A percentile compares a stretch with the other conserved stretches of the same genome.
phyloP scores from a whole-genome alignment of 176 grass and related monocot species.

The Ensete glaucum region DNA sequence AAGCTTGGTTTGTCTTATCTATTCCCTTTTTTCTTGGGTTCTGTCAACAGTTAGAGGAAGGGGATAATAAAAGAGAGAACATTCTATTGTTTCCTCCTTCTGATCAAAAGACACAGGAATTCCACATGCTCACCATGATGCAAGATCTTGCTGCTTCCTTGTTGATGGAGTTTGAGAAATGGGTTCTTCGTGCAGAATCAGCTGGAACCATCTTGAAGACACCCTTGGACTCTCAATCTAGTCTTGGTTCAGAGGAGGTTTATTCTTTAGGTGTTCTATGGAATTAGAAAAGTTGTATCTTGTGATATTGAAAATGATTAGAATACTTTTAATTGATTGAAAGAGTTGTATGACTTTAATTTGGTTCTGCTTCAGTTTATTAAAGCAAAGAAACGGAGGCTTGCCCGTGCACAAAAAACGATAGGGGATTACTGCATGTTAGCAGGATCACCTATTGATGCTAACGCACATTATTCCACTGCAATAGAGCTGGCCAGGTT shows the following conservation, averaged over 20 bases:
- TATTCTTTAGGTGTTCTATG: constrained; percentile 82
- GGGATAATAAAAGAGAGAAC: constrained; percentile 67
- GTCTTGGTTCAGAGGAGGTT: constrained; percentile 99
- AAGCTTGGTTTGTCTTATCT: neutral
- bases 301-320: constrained; percentile 27
- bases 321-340: constrained; percentile 1
- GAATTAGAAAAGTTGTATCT: constrained; percentile 27
- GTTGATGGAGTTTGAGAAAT: constrained; percentile 99
- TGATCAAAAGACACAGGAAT: constrained; percentile 73
- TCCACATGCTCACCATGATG: constrained; percentile 96
- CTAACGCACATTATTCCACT: constrained; percentile 95
- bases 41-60: constrained; percentile 39
- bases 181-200: constrained; percentile 93
- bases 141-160: constrained; percentile 92
- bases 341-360: constrained; percentile 1
- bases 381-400: constrained; percentile 93
- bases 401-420: constrained; percentile 92
- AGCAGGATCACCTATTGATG: constrained; percentile 90
- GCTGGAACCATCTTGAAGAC: constrained; percentile 97
- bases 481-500: constrained; percentile 92
- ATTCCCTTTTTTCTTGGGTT: constrained; percentile 13
- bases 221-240: constrained; percentile 98
- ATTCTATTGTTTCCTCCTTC: constrained; percentile 72
- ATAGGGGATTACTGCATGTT: constrained; percentile 95
- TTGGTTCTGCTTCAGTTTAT: constrained; percentile 50